phyloP scores from a whole-genome alignment of 352 stramenopile species.

The Pythium apleroticum region DNA sequence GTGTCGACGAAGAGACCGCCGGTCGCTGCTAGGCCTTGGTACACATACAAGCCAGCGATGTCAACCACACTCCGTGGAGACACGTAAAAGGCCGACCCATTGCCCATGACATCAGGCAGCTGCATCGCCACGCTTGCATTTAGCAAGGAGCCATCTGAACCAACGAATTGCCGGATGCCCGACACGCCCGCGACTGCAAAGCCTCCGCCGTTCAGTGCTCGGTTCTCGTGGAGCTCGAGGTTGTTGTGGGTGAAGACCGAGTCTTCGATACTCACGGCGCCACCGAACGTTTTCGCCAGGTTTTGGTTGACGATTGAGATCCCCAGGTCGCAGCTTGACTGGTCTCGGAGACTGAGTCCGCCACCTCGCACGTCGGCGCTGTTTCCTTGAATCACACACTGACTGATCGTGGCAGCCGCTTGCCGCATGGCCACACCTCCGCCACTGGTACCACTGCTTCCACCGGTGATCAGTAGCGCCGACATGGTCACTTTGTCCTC shows the following conservation, averaged over 20 bases:
- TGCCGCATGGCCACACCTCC: constrained; percentile 8
- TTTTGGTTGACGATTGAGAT: constrained; percentile 15
- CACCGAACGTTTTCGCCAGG: not conserved
- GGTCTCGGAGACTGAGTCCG: constrained; percentile 4
- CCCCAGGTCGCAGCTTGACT: constrained; percentile 2
- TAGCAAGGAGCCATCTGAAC: not conserved
- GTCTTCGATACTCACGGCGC: constrained; percentile 6
- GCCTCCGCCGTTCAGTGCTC: constrained; percentile 7
- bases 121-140: constrained; percentile 9
- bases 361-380: constrained; percentile 1
- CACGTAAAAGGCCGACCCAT: constrained; percentile 20
- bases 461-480: constrained; percentile 1
- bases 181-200: not conserved
- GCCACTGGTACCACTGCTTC: not conserved
- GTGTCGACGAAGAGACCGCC: constrained; percentile 18
- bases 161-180: not conserved
- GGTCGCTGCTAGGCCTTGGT: not conserved
- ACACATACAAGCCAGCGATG: constrained; percentile 8
- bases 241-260: constrained; percentile 6
- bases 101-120: not conserved
- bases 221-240: constrained; percentile 2
- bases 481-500: constrained; percentile 1
- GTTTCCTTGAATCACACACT: constrained; percentile 5
- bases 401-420: constrained; percentile 3
- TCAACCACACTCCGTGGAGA: not conserved